phyloP scores from a whole-genome alignment of 2,329 filamentous ascomycete genomes.

The Claviceps pazoutovae region DNA sequence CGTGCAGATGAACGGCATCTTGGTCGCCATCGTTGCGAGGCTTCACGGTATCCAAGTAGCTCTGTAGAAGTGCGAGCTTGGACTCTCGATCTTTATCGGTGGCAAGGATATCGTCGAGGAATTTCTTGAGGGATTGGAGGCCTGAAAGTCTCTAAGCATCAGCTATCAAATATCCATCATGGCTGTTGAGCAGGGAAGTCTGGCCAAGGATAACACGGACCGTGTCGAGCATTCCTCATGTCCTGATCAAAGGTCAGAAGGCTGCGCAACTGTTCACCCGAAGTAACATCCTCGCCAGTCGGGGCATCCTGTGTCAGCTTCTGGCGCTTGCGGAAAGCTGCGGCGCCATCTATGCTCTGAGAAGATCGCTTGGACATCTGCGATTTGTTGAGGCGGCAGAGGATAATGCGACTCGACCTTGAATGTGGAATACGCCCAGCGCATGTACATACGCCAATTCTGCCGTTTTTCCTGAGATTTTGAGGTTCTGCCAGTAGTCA shows the following conservation, averaged over 20 bases:
- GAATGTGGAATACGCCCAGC: background rate
- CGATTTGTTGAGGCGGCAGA: background rate
- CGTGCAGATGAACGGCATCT: conserved; percentile 51
- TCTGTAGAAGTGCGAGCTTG: conserved; percentile 46
- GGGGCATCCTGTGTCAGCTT: conserved; percentile 43
- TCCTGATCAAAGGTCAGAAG: conserved; percentile 61
- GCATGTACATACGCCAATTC: background rate
- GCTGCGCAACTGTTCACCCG: conserved; percentile 51
- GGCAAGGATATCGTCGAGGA: conserved; percentile 52
- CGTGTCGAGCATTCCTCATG: conserved; percentile 50
- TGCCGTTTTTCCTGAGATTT: conserved; percentile 16
- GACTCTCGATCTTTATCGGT: conserved; percentile 26
- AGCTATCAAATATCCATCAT: background rate
- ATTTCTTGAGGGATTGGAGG: conserved; percentile 53
- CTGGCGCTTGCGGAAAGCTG: conserved; percentile 36
- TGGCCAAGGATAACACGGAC: conserved; percentile 20
- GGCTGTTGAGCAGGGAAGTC: background rate
- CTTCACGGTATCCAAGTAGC: conserved; percentile 49
- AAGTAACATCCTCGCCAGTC: conserved; percentile 46
- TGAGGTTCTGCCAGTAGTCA: conserved; percentile 21
- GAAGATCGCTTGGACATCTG: conserved; percentile 32
- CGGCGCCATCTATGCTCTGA: conserved; percentile 24
- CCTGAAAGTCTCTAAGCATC: conserved; percentile 25
- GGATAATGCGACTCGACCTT: background rate
- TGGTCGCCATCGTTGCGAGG: conserved; percentile 28